phyloP scores from a whole-genome alignment of 768 basidiomycete genomes.

The Macrocybe gigantea region DNA sequence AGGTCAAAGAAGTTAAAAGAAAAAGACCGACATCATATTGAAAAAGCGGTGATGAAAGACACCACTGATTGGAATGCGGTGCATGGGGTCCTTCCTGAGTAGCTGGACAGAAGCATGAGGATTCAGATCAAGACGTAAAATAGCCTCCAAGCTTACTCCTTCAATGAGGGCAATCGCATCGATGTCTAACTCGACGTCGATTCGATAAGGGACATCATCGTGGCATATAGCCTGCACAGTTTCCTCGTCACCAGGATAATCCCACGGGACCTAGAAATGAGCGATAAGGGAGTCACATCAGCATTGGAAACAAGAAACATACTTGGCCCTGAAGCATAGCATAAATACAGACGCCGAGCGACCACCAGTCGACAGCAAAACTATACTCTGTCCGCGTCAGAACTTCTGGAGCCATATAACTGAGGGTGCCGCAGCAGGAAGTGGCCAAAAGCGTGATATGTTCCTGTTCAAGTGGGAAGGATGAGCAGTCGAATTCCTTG shows the following conservation, averaged over 20 bases:
- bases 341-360: conserved; percentile 7
- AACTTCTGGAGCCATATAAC: conserved; percentile 11
- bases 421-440: conserved; percentile 9
- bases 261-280: conserved; percentile 4
- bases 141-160: not conserved
- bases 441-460: not conserved
- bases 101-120: not conserved
- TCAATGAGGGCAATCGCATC: not conserved
- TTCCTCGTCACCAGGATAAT: not conserved
- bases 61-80: not conserved
- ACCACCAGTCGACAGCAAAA: conserved; percentile 7
- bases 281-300: not conserved
- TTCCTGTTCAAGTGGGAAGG: not conserved
- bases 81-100: conserved; percentile 2
- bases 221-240: not conserved
- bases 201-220: not conserved
- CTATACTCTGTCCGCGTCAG: not conserved
- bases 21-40: conserved; percentile 1
- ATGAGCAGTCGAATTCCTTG: not conserved
- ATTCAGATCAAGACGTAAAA: not conserved
- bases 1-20: not conserved
- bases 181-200: not conserved
- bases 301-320: not conserved
- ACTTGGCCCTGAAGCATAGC: conserved; percentile 9
- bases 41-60: conserved; percentile 7